A percentile compares a stretch with the other conserved stretches of the same genome.
These are phyloP conservation scores for Thalassiosira profunda DNA, from an alignment of 108 stramenopile genomes.

Conservation along the genomic window DNA sequence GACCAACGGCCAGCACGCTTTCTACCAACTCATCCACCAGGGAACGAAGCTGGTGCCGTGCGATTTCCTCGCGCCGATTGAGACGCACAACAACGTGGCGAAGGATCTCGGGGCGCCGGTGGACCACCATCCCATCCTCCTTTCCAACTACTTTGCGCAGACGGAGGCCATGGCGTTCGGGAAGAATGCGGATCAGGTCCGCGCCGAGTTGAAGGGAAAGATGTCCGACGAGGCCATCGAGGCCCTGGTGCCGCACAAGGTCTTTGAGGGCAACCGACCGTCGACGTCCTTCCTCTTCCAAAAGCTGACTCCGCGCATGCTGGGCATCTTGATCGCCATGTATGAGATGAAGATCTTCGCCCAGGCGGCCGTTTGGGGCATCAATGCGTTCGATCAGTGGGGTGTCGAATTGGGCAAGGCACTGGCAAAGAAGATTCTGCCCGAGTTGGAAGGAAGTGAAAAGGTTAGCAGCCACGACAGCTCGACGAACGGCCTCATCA, in stretches of 20 bases:
- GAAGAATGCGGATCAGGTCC: conserved; percentile 54
- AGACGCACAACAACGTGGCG: conserved; percentile 60
- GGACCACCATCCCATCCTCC: conserved; percentile 82
- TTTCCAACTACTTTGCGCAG: conserved; percentile 90
- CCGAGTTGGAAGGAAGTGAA: conserved; percentile 58
- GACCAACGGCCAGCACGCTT: conserved; percentile 89
- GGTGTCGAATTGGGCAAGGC: conserved; percentile 98
- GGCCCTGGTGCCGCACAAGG: conserved; percentile 72
- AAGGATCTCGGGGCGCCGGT: conserved; percentile 28
- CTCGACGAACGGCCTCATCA: conserved; percentile 89
- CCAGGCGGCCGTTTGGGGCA: conserved; percentile 79
- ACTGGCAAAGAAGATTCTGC: conserved; percentile 88
- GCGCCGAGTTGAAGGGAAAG: conserved; percentile 59
- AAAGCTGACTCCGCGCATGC: conserved; percentile 72
- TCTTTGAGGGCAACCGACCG: conserved; percentile 84
- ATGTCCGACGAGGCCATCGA: conserved; percentile 42
- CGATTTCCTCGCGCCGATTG: conserved; percentile 57
- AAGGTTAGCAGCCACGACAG: conserved; percentile 75
- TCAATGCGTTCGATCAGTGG: conserved; percentile 91
- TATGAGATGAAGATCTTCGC: conserved; percentile 88
- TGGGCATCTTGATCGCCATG: conserved; percentile 79
- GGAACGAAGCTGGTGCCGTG: conserved; percentile 66
- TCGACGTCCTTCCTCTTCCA: conserved; percentile 76
- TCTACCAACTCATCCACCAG: conserved; percentile 91
- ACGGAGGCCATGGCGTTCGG: conserved; percentile 82